Evolutionary conservation across 2,329 filamentous ascomycete species (phyloP), one percentile per base, ranked within the genome.

Genomic region (Penicillium digitatum): DNA sequence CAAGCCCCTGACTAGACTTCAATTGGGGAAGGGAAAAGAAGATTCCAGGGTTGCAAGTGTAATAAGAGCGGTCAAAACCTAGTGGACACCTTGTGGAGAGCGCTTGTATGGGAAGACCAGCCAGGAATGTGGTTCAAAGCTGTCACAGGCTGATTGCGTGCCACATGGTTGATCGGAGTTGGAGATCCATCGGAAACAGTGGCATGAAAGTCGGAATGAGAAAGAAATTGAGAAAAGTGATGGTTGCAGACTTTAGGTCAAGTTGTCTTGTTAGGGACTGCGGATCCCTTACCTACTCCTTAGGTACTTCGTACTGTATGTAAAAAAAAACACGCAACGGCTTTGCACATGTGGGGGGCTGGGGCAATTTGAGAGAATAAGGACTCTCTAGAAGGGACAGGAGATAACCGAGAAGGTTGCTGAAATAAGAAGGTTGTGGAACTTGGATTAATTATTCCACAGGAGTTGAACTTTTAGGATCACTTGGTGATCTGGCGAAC

Each of bases 281-380:
- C 62, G 62, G 61, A 57, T 56, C 60, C 60, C 61, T 57, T 61
- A 58, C n/a, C n/a, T n/a, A n/a, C n/a, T n/a, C n/a, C n/a, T n/a
- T n/a, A n/a, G n/a, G n/a, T n/a, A n/a, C n/a, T n/a, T n/a, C n/a
- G n/a, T n/a, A n/a, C 62, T 61, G 56, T 57, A 61, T 59, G 58
- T 64, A 62, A 62, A 65, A 62, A 62, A 62, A 65, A 62, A 64
- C 64, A 64, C 60, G 48, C 43, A 52, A 61, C 54, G 55, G 48
- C 40, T 40, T 48, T 58, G 3, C 6, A 6, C n/a, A n/a, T n/a
- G n/a, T n/a, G 24, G 47, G 57, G 50, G 55, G 60, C 51, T 53
- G 54, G 34, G 52, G 34, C 40, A 54, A 55, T 46, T 55, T 54
- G 57, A 58, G 50, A 52, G 29, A 34, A 12, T 38, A 32, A 24